phyloP scores from a whole-genome alignment of 768 basidiomycete species.

The Astraeus odoratus region DNA sequence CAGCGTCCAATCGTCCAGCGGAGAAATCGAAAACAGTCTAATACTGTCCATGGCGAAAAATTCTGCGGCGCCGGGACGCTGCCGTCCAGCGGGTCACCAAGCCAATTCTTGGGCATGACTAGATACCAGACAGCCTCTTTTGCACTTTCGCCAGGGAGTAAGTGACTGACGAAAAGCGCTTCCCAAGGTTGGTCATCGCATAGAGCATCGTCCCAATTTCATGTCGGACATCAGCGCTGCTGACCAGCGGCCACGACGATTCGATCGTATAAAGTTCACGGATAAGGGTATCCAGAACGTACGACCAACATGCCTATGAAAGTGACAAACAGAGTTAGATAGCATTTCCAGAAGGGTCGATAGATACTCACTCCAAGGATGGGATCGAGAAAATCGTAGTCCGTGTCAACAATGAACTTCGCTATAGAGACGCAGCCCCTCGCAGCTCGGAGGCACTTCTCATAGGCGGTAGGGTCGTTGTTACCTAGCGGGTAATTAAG shows the following conservation, averaged over 20 bases:
- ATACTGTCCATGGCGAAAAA: conserved; percentile 11
- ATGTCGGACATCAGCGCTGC: conserved; percentile 50
- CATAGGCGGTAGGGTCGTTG: conserved; percentile 53
- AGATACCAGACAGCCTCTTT: conserved; percentile 26
- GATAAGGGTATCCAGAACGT: conserved; percentile 58
- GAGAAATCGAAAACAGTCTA: conserved; percentile 1
- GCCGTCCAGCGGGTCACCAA: conserved; percentile 2
- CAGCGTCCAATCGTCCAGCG: conserved; percentile 4
- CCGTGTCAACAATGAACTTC: conserved; percentile 55
- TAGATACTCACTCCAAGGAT: conserved; percentile 58
- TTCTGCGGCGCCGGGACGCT: background rate
- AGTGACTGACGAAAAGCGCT: conserved; percentile 52
- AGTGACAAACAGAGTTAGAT: conserved; percentile 6
- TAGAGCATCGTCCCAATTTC: conserved; percentile 57
- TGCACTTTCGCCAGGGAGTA: conserved; percentile 26
- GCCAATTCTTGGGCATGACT: conserved; percentile 3
- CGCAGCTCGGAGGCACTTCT: conserved; percentile 62
- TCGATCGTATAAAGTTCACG: conserved; percentile 60
- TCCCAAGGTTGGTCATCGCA: conserved; percentile 55
- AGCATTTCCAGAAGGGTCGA: conserved; percentile 1
- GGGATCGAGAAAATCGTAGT: conserved; percentile 70
- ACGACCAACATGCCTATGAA: conserved; percentile 63
- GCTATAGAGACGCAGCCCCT: conserved; percentile 52
- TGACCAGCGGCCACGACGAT: conserved; percentile 54
- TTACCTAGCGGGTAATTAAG: conserved; percentile 57